A percentile compares a stretch with the other conserved stretches of the same genome.
Evolutionary conservation across 306 rosid genomes (phyloP).

Genomic region (Morella rubra): DNA sequence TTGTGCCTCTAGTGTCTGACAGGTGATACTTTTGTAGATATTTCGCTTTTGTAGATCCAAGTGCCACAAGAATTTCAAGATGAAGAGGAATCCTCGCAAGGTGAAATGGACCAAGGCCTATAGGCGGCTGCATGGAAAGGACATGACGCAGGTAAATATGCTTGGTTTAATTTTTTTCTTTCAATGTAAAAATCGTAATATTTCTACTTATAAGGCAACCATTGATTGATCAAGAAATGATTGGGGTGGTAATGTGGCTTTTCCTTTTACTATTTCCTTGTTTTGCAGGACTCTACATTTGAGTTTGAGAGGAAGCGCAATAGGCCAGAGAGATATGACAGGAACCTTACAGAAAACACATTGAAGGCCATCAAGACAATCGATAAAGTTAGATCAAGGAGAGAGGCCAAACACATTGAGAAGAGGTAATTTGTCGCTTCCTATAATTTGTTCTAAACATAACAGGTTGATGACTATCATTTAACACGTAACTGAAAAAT

Average conservation of each 20-base stretch:
- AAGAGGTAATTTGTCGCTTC: not conserved
- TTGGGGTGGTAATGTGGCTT: not conserved
- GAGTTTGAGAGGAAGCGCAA: slow-evolving; percentile 95
- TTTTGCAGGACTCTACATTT: slow-evolving; percentile 70
- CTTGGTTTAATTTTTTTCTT: not conserved
- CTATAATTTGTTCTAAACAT: not conserved
- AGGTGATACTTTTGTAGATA: slow-evolving; percentile 41
- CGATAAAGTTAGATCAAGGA: not conserved
- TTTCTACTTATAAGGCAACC: not conserved
- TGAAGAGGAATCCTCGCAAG: slow-evolving; percentile 96
- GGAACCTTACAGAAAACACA: slow-evolving; percentile 55
- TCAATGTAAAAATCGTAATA: not conserved
- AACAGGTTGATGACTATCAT: not conserved
- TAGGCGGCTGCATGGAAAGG: slow-evolving; percentile 77
- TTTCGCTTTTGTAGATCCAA: slow-evolving; percentile 88
- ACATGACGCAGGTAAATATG: slow-evolving; percentile 75
- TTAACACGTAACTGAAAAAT: not conserved
- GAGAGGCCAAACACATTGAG: slow-evolving; percentile 12
- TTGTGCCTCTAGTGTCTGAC: slow-evolving; percentile 11
- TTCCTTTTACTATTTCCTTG: not conserved
- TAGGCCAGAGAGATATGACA: slow-evolving; percentile 84
- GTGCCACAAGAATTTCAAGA: slow-evolving; percentile 94
- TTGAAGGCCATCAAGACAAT: slow-evolving; percentile 21
- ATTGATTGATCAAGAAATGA: not conserved
- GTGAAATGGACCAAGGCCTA: slow-evolving; percentile 94